phyloP scores from a whole-genome alignment of 2,329 filamentous ascomycete species.

The Curvularia verruculosa region DNA sequence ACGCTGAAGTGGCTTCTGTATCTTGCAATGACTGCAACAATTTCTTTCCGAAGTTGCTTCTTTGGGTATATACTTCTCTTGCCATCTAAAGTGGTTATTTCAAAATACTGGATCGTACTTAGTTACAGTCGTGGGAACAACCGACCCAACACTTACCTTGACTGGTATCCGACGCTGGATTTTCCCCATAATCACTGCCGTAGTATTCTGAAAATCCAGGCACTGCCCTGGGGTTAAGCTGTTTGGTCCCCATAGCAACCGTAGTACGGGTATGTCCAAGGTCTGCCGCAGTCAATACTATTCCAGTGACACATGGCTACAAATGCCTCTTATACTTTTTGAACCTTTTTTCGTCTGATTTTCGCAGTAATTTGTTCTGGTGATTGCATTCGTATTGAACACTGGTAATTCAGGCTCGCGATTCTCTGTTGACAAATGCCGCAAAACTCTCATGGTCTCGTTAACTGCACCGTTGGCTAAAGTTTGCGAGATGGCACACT shows the following conservation, averaged over 20 bases:
- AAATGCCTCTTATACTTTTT: background rate
- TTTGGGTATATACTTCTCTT: background rate
- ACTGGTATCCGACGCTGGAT: background rate
- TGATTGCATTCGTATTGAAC: background rate
- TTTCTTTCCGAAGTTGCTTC: background rate
- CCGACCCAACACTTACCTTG: too few species aligned
- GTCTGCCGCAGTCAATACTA: background rate
- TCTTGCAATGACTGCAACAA: background rate
- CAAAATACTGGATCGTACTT: background rate
- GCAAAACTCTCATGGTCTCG: background rate
- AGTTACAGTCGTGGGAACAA: background rate
- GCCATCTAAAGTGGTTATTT: background rate
- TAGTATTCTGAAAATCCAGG: background rate
- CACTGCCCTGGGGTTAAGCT: background rate
- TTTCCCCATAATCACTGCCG: constrained; percentile 6
- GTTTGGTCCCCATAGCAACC: constrained; percentile 4
- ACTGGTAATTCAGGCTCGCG: background rate
- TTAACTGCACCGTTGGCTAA: background rate
- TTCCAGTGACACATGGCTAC: background rate
- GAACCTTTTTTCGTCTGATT: background rate
- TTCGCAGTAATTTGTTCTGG: background rate
- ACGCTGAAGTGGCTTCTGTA: background rate
- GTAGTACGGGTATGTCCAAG: constrained; percentile 1
- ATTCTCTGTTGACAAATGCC: constrained; percentile 9
- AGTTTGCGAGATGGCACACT: background rate